Evolutionary conservation across 371 early-diverging fungal genomes (phyloP), one percentile per base, ranked within the genome.

Genomic region (Syncephalis plumigaleata): DNA sequence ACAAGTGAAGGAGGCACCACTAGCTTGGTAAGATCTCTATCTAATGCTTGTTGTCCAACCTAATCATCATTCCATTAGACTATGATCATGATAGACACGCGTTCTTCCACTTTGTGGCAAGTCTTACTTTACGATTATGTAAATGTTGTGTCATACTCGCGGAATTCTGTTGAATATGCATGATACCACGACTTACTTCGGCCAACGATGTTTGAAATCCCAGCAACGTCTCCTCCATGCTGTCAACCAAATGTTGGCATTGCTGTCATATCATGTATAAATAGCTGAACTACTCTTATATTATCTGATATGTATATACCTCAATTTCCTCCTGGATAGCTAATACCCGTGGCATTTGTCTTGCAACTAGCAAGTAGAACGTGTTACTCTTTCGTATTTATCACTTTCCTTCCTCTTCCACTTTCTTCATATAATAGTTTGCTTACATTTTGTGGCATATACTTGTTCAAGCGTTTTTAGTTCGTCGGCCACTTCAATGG

Each of bases 191-290:
- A 50, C 81, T 84, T 39, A 95, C 86, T 46, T 78, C 76, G 18
- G 85, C 90, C 20, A 95, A 66, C 52, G 86, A 84, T 38, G 71
- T 71, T 51, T 91, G 86, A 58, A 91, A 91, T 15, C 75, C 82
- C 36, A 64, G 71, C 27, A 94, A 59, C 21, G 89, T 60, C 37
- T 65, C 65, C 51, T 91, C 91, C 91, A 94, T 92, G 17, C 71
- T 69, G n/a, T 68, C 80, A 18, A 94, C 65, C 18, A 91, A 75
- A 48, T 69, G 66, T 55, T 88, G 92, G 56, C 91, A 85, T 7
- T 73, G 64, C 62, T 73, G 48, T 16, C 39, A 3, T 13, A 20
- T 43, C 3, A 13, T 42, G 24, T 17, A 15, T n/a, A 4, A 22
- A 4, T 20, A n/a, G n/a, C n/a, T n/a, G n/a, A n/a, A n/a, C n/a